Evolutionary conservation across 1,284 basidiomycete species (phyloP), one percentile per base, ranked within the genome.

Genomic region (Serendipita sp.): DNA sequence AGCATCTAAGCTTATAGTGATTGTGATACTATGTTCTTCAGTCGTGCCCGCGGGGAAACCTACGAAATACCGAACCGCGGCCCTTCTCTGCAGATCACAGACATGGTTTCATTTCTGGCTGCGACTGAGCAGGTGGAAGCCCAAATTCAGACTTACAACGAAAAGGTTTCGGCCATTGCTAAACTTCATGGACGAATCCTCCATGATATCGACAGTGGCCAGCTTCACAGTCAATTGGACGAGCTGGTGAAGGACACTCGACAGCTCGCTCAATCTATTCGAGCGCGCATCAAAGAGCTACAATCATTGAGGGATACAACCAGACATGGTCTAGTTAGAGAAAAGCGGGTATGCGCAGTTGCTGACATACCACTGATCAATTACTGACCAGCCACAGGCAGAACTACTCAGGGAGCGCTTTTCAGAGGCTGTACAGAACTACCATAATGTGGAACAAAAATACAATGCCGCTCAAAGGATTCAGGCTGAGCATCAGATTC

Each of bases 301-400:
- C 89, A 91, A 73, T 78, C 80, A 64, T 82, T 85, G 72, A 80
- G 82, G 66, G 84, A 85, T 47, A 72, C 81, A 45, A 86, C 87
- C 58, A 82, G 87, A 61, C 88, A 92, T 69, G 88, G 84, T 58
- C 85, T 88, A 72, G 84, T 87, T 67, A 83, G 85, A 70, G 91
- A 87, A 73, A 84, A 87, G 71, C 89, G 95, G 80, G 90, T 88
- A 72, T 45, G 75, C 69, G 2, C 67, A 69, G 26, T 76, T 77
- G 67, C 71, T 75, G 66, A 71, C 73, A 61, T 10, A n/a, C 26
- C 53, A 10, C n/a, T 10, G n/a, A 8, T n/a, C 10, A n/a, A 3
- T 30, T 58, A 58, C 30, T 50, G 35, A 38, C 35, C 12, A 38
- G 35, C 12, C 44, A 38, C 62, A 65, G 61, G 63, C 62, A 3